A percentile compares a stretch with the other conserved stretches of the same genome.
These are phyloP conservation scores for Mangifera indica DNA, from an alignment of 345 rosid species.

Conservation along the genomic window DNA sequence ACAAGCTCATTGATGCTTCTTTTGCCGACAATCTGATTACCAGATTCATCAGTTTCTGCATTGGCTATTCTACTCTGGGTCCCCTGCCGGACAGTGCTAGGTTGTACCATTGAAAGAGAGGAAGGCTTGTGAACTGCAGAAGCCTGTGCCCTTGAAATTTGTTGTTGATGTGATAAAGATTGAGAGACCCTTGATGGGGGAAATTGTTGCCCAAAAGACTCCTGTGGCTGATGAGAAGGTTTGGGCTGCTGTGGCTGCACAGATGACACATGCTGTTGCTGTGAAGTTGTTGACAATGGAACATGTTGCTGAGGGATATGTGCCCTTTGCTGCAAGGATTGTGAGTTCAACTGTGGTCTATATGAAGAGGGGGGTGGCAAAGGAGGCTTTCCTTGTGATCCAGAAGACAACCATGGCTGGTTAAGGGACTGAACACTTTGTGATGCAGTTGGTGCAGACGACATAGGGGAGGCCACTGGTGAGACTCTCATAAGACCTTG, in stretches of 20 bases:
- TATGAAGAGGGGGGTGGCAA: slow-evolving; percentile 67
- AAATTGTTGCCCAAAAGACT: slow-evolving; percentile 54
- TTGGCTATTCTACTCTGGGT: slow-evolving; percentile 45
- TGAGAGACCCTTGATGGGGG: slow-evolving; percentile 52
- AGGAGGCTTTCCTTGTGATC: slow-evolving; percentile 81
- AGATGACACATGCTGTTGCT: slow-evolving; percentile 49
- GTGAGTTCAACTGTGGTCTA: slow-evolving; percentile 61
- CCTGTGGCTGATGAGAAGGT: slow-evolving; percentile 53
- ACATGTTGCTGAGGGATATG: slow-evolving; percentile 67
- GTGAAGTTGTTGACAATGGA: slow-evolving; percentile 40
- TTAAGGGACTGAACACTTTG: slow-evolving; percentile 53
- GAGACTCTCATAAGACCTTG: slow-evolving; percentile 64
- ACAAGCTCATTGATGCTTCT: slow-evolving; percentile 85
- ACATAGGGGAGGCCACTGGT: slow-evolving; percentile 46
- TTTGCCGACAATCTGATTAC: slow-evolving; percentile 70
- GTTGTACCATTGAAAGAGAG: slow-evolving; percentile 44
- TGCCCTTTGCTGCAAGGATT: slow-evolving; percentile 73
- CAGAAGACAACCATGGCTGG: slow-evolving; percentile 86
- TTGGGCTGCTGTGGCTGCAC: slow-evolving; percentile 52
- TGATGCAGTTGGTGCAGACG: slow-evolving; percentile 54
- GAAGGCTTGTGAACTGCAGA: slow-evolving; percentile 53
- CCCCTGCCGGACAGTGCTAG: slow-evolving; percentile 42
- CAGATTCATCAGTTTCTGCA: slow-evolving; percentile 55
- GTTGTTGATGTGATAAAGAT: slow-evolving; percentile 62
- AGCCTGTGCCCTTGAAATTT: slow-evolving; percentile 43